A percentile compares a stretch with the other conserved stretches of the same genome.
These are phyloP conservation scores for Echinochloa phyllopogon DNA, from an alignment of 176 grass and related monocot species.

Conservation along the genomic window DNA sequence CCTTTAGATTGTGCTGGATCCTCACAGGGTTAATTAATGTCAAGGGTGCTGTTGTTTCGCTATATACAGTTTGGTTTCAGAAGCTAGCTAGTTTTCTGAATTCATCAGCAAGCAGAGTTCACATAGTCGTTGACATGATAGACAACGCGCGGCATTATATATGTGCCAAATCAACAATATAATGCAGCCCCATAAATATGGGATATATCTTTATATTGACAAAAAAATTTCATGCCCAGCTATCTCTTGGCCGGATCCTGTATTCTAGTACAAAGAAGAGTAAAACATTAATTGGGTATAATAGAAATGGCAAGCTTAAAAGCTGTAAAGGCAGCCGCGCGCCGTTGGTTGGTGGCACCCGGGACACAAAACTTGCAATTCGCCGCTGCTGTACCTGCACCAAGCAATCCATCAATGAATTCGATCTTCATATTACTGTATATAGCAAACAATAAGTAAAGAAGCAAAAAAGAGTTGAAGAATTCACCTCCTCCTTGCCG, in stretches of 20 bases:
- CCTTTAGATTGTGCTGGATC: neutral
- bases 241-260: constrained; percentile 32
- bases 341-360: too few relatives aligned
- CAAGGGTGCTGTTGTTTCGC: neutral
- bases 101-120: neutral
- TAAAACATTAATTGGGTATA: neutral
- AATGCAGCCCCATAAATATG: neutral
- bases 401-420: too few relatives aligned
- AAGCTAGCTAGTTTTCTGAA: neutral
- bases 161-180: neutral
- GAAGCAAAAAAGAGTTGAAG: too few relatives aligned
- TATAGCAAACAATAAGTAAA: too few relatives aligned
- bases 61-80: neutral
- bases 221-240: constrained; percentile 50
- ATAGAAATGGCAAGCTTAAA: neutral
- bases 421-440: too few relatives aligned
- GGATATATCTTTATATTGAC: constrained; percentile 17
- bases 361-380: too few relatives aligned
- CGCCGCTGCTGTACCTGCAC: too few relatives aligned
- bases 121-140: neutral
- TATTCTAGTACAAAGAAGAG: constrained; percentile 31
- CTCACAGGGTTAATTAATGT: neutral
- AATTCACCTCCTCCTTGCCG: constrained; percentile 1
- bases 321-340: too few relatives aligned
- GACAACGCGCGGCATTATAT: neutral